phyloP scores from a whole-genome alignment of 495 filamentous ascomycete species.

The Geoglossum glabrum region DNA sequence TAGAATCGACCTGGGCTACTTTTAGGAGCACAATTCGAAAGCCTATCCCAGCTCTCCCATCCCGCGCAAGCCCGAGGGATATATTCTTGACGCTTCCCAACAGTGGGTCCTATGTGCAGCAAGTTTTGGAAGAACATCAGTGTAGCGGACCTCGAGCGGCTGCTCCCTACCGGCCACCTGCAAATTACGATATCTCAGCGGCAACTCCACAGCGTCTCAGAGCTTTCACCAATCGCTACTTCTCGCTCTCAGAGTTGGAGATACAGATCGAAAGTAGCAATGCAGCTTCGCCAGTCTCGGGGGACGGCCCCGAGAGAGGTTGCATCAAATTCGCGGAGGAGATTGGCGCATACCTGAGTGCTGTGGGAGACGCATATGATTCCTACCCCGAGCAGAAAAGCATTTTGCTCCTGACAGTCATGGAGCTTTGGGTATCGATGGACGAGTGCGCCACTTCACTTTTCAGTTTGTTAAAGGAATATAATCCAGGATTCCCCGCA shows the following conservation, averaged over 20 bases:
- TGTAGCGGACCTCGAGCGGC: slow-evolving; percentile 4
- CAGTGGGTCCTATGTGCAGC: slow-evolving; percentile 22
- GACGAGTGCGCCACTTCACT: slow-evolving; percentile 16
- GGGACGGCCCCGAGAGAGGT: background rate
- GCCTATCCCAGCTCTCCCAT: slow-evolving; percentile 21
- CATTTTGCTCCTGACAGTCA: slow-evolving; percentile 20
- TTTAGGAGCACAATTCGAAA: slow-evolving; percentile 17
- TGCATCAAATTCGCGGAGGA: slow-evolving; percentile 19
- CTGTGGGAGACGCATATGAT: slow-evolving; percentile 22
- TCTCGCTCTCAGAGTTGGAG: slow-evolving; percentile 15
- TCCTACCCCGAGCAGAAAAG: slow-evolving; percentile 26
- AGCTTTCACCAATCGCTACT: slow-evolving; percentile 14
- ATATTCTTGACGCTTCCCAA: slow-evolving; percentile 23
- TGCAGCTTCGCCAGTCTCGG: background rate
- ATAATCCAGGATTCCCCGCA: slow-evolving; percentile 22
- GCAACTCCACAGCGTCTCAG: slow-evolving; percentile 8
- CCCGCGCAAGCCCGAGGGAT: slow-evolving; percentile 13
- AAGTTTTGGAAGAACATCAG: no score
- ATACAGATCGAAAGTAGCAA: slow-evolving; percentile 7
- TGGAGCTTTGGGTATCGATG: slow-evolving; percentile 25
- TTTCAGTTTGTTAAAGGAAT: slow-evolving; percentile 19
- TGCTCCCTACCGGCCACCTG: background rate
- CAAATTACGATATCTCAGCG: no score
- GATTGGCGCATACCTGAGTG: slow-evolving; percentile 20
- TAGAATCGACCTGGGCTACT: slow-evolving; percentile 15